phyloP scores from a whole-genome alignment of 805 yeast species.

The Saccharomycopsis fibuligera region DNA sequence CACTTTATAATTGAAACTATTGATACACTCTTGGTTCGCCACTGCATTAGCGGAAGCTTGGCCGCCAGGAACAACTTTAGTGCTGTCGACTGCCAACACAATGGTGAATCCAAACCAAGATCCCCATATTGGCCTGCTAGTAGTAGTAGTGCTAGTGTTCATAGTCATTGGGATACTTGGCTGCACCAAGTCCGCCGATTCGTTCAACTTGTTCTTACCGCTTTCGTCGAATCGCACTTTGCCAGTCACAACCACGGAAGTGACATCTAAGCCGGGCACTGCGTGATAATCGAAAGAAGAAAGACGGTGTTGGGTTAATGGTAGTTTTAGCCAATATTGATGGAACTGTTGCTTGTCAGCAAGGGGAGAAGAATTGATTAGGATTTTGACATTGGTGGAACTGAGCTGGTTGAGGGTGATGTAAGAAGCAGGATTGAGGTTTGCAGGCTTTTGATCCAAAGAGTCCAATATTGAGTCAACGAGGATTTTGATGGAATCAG shows the following conservation, averaged over 20 bases:
- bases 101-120: slow-evolving; percentile 64
- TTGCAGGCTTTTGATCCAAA: slow-evolving; percentile 13
- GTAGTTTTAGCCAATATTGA: slow-evolving; percentile 37
- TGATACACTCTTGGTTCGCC: slow-evolving; percentile 42
- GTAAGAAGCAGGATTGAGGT: background rate
- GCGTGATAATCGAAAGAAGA: slow-evolving; percentile 38
- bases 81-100: slow-evolving; percentile 48
- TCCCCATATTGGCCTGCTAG: slow-evolving; percentile 53
- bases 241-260: slow-evolving; percentile 30
- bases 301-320: slow-evolving; percentile 35
- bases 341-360: slow-evolving; percentile 35
- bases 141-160: slow-evolving; percentile 5
- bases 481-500: slow-evolving; percentile 2
- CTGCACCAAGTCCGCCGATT: slow-evolving; percentile 46
- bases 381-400: slow-evolving; percentile 26
- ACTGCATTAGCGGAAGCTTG: no score
- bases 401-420: slow-evolving; percentile 4
- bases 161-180: no score
- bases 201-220: slow-evolving; percentile 62
- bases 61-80: slow-evolving; percentile 27
- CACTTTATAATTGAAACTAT: slow-evolving; percentile 59
- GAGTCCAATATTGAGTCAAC: slow-evolving; percentile 4
- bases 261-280: slow-evolving; percentile 29
- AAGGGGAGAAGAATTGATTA: slow-evolving; percentile 38
- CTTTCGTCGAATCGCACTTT: slow-evolving; percentile 74